Conservation (phyloP, 768 basidiomycete species). For the Termitomyces sp. region DNA sequence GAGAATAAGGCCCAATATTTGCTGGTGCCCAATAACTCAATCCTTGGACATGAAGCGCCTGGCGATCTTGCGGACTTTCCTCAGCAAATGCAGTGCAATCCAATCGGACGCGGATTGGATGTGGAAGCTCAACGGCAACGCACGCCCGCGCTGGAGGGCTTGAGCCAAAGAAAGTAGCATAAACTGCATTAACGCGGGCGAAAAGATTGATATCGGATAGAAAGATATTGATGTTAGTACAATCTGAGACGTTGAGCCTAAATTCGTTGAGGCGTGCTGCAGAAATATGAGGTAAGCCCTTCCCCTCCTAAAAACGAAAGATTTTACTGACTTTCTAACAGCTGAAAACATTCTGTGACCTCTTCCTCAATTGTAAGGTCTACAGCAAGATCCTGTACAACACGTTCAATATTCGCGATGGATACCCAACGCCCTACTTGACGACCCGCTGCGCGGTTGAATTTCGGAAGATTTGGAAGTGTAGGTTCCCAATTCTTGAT, state of each 20-base stretch:
- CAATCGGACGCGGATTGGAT: slow-evolving; percentile 50
- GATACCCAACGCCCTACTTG: slow-evolving; percentile 62
- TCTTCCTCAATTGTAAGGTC: slow-evolving; percentile 60
- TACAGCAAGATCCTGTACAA: slow-evolving; percentile 1
- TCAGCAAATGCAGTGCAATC: slow-evolving; percentile 78
- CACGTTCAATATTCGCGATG: slow-evolving; percentile 49
- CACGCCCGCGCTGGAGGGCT: slow-evolving; percentile 96
- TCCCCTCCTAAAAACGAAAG: neutral
- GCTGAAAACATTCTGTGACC: slow-evolving; percentile 59
- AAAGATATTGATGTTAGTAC: slow-evolving; percentile 76
- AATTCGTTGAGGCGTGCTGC: slow-evolving; percentile 49
- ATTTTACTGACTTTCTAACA: slow-evolving; percentile 48
- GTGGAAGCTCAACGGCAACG: slow-evolving; percentile 70
- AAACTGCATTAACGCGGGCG: slow-evolving; percentile 67
- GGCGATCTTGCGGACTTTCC: slow-evolving; percentile 36
- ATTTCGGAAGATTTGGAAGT: neutral
- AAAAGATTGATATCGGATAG: slow-evolving; percentile 83
- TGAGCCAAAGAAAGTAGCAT: slow-evolving; percentile 77
- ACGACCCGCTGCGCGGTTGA: slow-evolving; percentile 13
- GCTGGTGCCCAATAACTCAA: slow-evolving; percentile 99
- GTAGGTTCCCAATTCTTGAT: neutral
- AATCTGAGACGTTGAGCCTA: slow-evolving; percentile 47
- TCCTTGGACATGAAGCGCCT: slow-evolving; percentile 89
- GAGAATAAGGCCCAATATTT: slow-evolving; percentile 98
- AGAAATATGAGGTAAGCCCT: neutral